Evolutionary conservation across 1,284 basidiomycete genomes (phyloP).

Genomic region (Trichosporon sp.): DNA sequence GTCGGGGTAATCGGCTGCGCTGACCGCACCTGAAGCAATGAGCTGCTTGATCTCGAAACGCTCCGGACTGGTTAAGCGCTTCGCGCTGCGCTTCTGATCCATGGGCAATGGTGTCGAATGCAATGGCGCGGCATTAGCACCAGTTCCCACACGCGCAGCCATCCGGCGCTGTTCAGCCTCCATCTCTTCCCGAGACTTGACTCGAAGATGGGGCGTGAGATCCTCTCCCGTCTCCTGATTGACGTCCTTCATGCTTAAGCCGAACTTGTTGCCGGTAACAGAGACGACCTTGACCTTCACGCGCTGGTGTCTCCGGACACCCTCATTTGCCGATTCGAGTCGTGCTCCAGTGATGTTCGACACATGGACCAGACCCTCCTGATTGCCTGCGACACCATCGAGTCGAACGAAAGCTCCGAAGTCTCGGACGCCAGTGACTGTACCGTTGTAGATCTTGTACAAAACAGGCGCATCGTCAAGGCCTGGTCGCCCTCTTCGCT

Average conservation of each 20-base stretch:
- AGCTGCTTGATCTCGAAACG: slow-evolving; percentile 99
- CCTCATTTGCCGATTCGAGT: slow-evolving; percentile 78
- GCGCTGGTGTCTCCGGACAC: slow-evolving; percentile 72
- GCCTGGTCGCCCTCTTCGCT: slow-evolving; percentile 36
- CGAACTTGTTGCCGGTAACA: slow-evolving; percentile 69
- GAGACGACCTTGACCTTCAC: slow-evolving; percentile 97
- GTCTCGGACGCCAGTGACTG: slow-evolving; percentile 79
- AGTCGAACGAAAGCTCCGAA: slow-evolving; percentile 91
- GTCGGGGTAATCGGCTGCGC: slow-evolving; percentile 91
- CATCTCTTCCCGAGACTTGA: slow-evolving; percentile 87
- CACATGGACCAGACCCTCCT: slow-evolving; percentile 94
- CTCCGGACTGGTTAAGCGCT: slow-evolving; percentile 91
- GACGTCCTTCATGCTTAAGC: slow-evolving; percentile 95
- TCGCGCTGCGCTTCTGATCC: slow-evolving; percentile 67
- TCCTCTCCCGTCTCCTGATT: slow-evolving; percentile 86
- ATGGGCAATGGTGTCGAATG: slow-evolving; percentile 6
- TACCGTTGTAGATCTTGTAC: slow-evolving; percentile 92
- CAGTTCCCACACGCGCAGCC: slow-evolving; percentile 60
- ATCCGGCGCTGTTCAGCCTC: slow-evolving; percentile 64
- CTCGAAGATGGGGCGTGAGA: slow-evolving; percentile 77
- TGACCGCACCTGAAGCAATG: slow-evolving; percentile 88
- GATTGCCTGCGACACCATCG: slow-evolving; percentile 77
- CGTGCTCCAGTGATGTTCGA: slow-evolving; percentile 78
- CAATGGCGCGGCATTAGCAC: slow-evolving; percentile 51
- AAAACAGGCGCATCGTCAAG: slow-evolving; percentile 78